Evolutionary conservation across 2,329 filamentous ascomycete genomes (phyloP).

Genomic region (Neofusicoccum parvum): DNA sequence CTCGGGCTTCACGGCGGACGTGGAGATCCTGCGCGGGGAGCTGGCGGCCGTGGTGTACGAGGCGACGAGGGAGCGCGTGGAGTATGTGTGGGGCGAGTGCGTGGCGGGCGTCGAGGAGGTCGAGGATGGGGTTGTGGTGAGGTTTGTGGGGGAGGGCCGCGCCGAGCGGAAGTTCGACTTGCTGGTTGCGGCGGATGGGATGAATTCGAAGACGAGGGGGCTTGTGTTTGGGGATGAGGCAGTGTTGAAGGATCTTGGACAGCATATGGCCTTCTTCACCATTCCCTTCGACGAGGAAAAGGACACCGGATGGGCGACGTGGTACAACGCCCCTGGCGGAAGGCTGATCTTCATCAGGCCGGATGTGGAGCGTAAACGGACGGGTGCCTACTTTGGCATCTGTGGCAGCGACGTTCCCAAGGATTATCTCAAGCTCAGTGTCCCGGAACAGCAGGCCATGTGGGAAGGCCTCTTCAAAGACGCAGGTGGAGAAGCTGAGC

Average conservation of each 20-base stretch:
- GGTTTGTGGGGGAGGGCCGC: conserved; percentile 29
- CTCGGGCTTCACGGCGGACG: conserved; percentile 31
- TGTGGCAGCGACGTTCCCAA: conserved; percentile 27
- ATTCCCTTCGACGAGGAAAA: conserved; percentile 26
- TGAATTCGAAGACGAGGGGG: conserved; percentile 32
- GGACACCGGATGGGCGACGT: conserved; percentile 31
- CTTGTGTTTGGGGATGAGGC: conserved; percentile 30
- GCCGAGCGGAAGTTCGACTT: conserved; percentile 27
- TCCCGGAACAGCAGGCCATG: conserved; percentile 28
- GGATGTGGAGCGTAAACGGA: conserved; percentile 26
- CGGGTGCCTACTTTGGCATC: conserved; percentile 30
- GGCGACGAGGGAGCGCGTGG: conserved; percentile 25
- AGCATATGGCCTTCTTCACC: conserved; percentile 36
- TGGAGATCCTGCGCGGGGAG: conserved; percentile 37
- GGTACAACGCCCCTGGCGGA: conserved; percentile 31
- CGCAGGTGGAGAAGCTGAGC: conserved; percentile 42
- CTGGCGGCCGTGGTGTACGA: conserved; percentile 37
- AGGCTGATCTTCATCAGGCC: conserved; percentile 30
- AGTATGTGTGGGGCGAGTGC: conserved; percentile 29
- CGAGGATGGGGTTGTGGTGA: conserved; percentile 26
- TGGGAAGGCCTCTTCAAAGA: conserved; percentile 34
- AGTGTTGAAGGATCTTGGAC: conserved; percentile 30
- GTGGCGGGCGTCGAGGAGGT: conserved; percentile 28
- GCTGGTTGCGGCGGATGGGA: conserved; percentile 36
- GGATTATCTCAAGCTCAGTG: conserved; percentile 27